Conservation (phyloP, 331 rosid genomes). For the Quercus lobata region DNA sequence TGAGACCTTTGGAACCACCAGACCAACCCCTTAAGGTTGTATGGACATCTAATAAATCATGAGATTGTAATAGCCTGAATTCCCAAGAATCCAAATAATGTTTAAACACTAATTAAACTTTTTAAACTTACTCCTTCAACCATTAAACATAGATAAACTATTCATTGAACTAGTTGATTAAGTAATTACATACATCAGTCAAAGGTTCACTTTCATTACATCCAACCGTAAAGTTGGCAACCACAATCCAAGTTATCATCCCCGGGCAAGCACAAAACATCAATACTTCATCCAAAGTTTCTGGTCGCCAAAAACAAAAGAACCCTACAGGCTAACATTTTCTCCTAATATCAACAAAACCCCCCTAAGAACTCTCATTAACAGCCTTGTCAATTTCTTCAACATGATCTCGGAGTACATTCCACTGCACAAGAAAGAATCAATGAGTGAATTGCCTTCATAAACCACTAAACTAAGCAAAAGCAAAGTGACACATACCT, state of each 20-base stretch:
- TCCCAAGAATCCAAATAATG: no score
- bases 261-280: slow-evolving; percentile 4
- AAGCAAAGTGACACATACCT: slow-evolving; percentile 39
- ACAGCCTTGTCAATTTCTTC: slow-evolving; percentile 70
- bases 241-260: not conserved
- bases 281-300: not conserved
- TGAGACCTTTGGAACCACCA: no score
- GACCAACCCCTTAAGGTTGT: no score
- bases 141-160: not conserved
- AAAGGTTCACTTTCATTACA: not conserved
- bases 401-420: slow-evolving; percentile 58
- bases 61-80: no score
- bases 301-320: slow-evolving; percentile 9
- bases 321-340: slow-evolving; percentile 5
- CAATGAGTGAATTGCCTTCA: not conserved
- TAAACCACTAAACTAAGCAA: not conserved
- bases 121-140: no score
- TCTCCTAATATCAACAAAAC: slow-evolving; percentile 15
- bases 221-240: not conserved
- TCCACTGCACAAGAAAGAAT: slow-evolving; percentile 64
- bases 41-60: no score
- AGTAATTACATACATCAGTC: not conserved
- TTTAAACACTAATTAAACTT: no score
- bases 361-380: slow-evolving; percentile 36
- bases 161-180: not conserved